phyloP scores from a whole-genome alignment of 805 yeast species.

The Yamadazyma akitaensis region DNA sequence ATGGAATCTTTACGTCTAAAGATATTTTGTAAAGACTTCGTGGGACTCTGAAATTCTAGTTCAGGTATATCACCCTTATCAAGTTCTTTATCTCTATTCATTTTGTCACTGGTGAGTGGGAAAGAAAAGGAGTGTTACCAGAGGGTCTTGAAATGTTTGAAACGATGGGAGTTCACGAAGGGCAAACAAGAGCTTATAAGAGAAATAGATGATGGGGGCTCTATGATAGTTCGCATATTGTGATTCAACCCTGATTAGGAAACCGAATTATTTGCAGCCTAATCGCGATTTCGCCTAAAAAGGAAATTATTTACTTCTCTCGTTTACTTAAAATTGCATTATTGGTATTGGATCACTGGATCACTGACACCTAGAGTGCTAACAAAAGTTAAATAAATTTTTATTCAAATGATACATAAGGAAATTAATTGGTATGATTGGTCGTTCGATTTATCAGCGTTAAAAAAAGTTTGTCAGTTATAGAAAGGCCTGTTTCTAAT shows the following conservation, averaged over 20 bases:
- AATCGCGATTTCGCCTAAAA: neutral
- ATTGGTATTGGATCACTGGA: too few relatives aligned
- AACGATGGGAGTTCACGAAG: neutral
- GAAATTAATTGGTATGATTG: slow-evolving; percentile 7
- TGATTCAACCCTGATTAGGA: neutral
- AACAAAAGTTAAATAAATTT: neutral
- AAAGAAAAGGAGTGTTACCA: neutral
- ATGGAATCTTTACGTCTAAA: slow-evolving; percentile 22
- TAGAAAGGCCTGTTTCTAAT: slow-evolving; percentile 1
- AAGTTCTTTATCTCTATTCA: slow-evolving; percentile 1
- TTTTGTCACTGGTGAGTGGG: neutral
- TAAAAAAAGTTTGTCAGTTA: neutral
- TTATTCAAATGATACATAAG: slow-evolving; percentile 2
- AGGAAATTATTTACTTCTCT: neutral
- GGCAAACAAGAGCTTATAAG: neutral
- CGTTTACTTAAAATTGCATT: too few relatives aligned
- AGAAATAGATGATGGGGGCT: neutral
- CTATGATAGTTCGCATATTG: neutral
- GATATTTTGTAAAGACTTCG: slow-evolving; percentile 23
- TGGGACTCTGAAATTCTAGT: slow-evolving; percentile 22
- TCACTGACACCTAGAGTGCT: too few relatives aligned
- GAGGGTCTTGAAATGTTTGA: neutral
- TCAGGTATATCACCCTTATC: neutral
- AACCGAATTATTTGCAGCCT: neutral
- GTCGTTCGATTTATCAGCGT: slow-evolving; percentile 2